Evolutionary conservation across 2,329 filamentous ascomycete genomes (phyloP).

Genomic region (Cryphonectria carpinicola): DNA sequence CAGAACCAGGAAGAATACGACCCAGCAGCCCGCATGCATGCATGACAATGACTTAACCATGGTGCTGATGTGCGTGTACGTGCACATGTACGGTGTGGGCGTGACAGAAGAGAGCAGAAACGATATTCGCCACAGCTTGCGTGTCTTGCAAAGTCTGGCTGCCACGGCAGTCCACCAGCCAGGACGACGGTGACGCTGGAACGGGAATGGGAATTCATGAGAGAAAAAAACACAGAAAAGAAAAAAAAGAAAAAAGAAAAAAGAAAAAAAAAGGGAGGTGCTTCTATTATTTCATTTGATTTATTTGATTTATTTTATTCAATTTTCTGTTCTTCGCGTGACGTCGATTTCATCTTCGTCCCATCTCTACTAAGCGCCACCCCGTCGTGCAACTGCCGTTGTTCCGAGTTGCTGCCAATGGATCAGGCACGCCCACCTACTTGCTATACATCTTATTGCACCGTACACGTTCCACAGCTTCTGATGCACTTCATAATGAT

Average conservation of each 20-base stretch:
- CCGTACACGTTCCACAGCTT: neutral
- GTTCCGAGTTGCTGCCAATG: conserved; percentile 1
- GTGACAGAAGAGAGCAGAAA: neutral
- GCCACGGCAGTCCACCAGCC: neutral
- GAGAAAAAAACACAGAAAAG: no score
- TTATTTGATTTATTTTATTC: neutral
- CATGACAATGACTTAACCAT: no score
- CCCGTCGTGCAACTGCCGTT: neutral
- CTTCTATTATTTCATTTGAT: no score
- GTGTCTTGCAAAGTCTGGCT: neutral
- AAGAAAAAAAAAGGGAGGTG: neutral
- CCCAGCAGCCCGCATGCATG: neutral
- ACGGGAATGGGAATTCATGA: no score
- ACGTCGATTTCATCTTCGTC: neutral
- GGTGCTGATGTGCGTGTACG: no score
- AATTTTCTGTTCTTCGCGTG: neutral
- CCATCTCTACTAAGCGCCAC: neutral
- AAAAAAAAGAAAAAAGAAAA: neutral
- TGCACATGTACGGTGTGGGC: no score
- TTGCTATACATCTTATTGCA: neutral
- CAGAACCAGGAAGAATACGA: neutral
- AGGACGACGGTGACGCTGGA: neutral
- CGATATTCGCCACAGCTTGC: neutral
- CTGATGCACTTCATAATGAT: neutral
- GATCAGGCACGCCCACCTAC: neutral